A percentile compares a stretch with the other conserved stretches of the same genome.
Conservation (phyloP, 2,329 filamentous ascomycete genomes). For the Pseudomassariella vexata region DNA sequence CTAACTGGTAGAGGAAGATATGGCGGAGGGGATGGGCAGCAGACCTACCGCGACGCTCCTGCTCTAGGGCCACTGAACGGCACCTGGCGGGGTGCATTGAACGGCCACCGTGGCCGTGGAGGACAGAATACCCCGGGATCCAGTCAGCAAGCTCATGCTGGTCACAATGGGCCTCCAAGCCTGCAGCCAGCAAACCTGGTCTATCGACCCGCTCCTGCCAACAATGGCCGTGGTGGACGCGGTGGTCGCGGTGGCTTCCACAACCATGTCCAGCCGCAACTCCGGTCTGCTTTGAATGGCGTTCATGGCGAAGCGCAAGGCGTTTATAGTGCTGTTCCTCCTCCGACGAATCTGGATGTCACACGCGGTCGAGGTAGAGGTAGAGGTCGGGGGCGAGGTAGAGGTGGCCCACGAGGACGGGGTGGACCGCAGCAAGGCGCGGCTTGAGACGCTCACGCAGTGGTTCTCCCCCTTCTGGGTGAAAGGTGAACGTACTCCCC, state of each 20-base stretch:
- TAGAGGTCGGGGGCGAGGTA: conserved; percentile 16
- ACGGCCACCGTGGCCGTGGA: conserved; percentile 34
- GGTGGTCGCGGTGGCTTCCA: conserved; percentile 16
- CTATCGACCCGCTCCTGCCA: conserved; percentile 35
- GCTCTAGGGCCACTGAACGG: conserved; percentile 50
- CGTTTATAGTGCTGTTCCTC: conserved; percentile 51
- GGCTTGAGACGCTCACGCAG: too few relatives aligned
- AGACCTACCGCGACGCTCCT: conserved; percentile 56
- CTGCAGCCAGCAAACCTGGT: conserved; percentile 48
- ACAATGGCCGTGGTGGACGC: conserved; percentile 14
- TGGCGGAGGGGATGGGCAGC: conserved; percentile 12
- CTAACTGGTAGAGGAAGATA: too few relatives aligned
- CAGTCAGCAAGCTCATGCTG: too few relatives aligned
- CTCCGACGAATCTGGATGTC: conserved; percentile 50
- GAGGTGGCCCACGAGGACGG: conserved; percentile 15
- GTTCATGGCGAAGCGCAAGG: conserved; percentile 15
- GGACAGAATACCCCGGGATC: conserved; percentile 16
- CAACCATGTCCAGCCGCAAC: conserved; percentile 7
- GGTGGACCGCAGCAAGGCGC: too few relatives aligned
- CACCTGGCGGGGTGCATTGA: conserved; percentile 51
- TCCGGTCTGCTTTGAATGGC: too few relatives aligned
- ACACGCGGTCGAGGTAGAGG: conserved; percentile 28
- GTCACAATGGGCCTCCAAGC: conserved; percentile 32
- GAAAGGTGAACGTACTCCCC: too few relatives aligned
- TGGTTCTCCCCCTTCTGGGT: too few relatives aligned